Percentiles rank a stretch among this genome's conserved stretches.
These are phyloP conservation scores for Fistulifera solaris DNA, from an alignment of 108 stramenopile genomes.

Conservation along the genomic window DNA sequence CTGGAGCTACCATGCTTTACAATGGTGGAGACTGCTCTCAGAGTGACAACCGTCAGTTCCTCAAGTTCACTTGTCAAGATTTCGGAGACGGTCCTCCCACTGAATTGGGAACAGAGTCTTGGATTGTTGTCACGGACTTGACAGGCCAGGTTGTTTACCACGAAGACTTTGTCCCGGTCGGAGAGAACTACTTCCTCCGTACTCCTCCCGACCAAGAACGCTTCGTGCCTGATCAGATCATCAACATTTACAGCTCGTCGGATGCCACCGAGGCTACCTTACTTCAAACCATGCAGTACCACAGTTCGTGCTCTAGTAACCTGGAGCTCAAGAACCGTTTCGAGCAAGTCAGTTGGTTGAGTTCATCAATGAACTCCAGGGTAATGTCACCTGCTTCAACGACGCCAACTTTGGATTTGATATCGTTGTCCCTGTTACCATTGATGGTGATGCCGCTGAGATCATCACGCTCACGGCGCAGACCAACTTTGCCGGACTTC, in stretches of 20 bases:
- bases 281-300: constrained; percentile 3
- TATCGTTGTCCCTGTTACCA: too few relatives aligned
- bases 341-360: constrained; percentile 5
- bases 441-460: too few relatives aligned
- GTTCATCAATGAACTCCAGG: constrained; percentile 4
- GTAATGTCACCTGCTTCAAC: constrained; percentile 1
- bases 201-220: not conserved
- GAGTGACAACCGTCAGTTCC: not conserved
- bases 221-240: not conserved
- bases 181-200: constrained; percentile 1
- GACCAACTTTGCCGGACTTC: too few relatives aligned
- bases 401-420: too few relatives aligned
- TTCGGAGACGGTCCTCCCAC: not conserved
- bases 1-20: not conserved
- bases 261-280: not conserved
- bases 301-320: not conserved
- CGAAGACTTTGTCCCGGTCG: not conserved
- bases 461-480: too few relatives aligned
- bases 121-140: not conserved
- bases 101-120: not conserved
- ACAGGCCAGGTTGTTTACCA: not conserved
- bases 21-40: constrained; percentile 3
- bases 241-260: not conserved
- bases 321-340: constrained; percentile 3
- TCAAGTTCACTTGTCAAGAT: not conserved